Percentiles rank a stretch among this genome's conserved stretches.
phyloP scores from a whole-genome alignment of 2,329 filamentous ascomycete genomes.

The Coniochaeta sp. region DNA sequence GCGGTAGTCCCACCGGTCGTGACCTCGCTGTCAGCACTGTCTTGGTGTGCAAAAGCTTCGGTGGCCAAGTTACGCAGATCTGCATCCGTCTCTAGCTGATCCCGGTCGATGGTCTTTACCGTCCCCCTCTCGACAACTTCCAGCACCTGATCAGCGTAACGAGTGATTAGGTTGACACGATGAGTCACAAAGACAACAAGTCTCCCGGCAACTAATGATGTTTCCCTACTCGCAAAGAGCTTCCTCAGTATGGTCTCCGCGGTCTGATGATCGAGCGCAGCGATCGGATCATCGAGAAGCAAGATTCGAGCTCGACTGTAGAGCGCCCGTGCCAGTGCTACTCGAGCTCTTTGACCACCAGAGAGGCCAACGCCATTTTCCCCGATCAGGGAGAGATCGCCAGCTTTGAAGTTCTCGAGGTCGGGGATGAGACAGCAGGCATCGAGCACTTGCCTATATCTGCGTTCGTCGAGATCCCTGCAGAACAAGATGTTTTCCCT shows the following conservation, averaged over 20 bases:
- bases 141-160: conserved; percentile 66
- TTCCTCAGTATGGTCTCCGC: conserved; percentile 54
- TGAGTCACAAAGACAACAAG: conserved; percentile 77
- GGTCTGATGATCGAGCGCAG: conserved; percentile 55
- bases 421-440: conserved; percentile 52
- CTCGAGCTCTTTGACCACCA: conserved; percentile 55
- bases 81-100: conserved; percentile 28
- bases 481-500: conserved; percentile 59
- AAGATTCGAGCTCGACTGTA: conserved; percentile 51
- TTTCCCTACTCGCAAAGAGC: conserved; percentile 32
- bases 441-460: conserved; percentile 53
- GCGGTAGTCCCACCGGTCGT: conserved; percentile 39
- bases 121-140: conserved; percentile 55
- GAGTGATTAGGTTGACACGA: conserved; percentile 66
- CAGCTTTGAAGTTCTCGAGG: conserved; percentile 45
- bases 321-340: conserved; percentile 54
- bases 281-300: conserved; percentile 56
- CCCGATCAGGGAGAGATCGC: conserved; percentile 52
- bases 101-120: conserved; percentile 31
- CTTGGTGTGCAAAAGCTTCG: conserved; percentile 11
- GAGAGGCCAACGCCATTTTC: conserved; percentile 57
- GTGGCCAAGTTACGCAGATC: conserved; percentile 23
- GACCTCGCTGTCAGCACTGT: conserved; percentile 22
- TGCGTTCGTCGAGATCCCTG: conserved; percentile 39
- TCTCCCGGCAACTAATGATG: conserved; percentile 39